Conservation (phyloP, 2,329 filamentous ascomycete species). For the Aspergillus novofumigatus region DNA sequence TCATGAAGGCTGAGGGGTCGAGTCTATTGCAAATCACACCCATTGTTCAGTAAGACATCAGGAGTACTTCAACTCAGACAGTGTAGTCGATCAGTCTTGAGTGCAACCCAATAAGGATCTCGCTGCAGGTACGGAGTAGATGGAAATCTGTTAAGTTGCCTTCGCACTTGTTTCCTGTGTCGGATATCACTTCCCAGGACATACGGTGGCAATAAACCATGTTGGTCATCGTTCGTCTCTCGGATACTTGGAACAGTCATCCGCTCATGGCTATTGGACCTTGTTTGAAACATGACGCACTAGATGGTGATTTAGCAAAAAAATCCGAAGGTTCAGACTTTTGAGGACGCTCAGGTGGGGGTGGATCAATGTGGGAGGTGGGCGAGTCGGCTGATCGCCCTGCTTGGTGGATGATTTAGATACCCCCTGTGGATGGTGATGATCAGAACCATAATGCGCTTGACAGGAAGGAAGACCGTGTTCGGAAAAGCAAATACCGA, state of each 20-base stretch:
- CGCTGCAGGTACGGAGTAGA: not conserved
- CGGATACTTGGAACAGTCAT: not conserved
- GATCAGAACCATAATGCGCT: not conserved
- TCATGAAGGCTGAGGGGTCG: not conserved
- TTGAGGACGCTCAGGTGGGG: not conserved
- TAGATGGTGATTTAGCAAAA: not conserved
- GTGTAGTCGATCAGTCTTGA: too few relatives aligned
- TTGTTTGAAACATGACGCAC: not conserved
- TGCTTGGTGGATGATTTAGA: not conserved
- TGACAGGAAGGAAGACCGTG: not conserved
- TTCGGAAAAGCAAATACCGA: not conserved
- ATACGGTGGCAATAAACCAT: not conserved
- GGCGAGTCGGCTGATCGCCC: slow-evolving; percentile 8
- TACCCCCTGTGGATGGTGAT: not conserved
- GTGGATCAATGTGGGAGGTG: slow-evolving; percentile 5
- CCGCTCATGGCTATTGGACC: not conserved
- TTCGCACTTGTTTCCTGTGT: not conserved
- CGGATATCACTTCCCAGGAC: not conserved
- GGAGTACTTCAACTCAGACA: too few relatives aligned
- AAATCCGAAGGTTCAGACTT: not conserved
- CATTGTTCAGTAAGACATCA: not conserved
- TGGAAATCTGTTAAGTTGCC: not conserved
- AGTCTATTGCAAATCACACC: not conserved
- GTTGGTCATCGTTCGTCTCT: not conserved
- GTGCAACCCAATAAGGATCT: too few relatives aligned